phyloP scores from a whole-genome alignment of 129 eudicot species.

The Logfia minima region DNA sequence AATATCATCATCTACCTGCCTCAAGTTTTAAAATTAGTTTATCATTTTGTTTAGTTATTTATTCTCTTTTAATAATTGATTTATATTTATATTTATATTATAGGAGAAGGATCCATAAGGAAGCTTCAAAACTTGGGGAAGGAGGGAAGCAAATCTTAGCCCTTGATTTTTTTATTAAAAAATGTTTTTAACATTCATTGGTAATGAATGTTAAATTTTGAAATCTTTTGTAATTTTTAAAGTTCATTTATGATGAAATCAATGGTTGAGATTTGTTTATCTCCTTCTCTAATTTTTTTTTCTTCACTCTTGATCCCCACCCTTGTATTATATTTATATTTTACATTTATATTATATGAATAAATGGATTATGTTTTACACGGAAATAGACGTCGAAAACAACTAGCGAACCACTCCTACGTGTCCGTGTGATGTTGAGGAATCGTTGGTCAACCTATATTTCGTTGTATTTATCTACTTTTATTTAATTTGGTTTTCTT shows the following conservation, averaged over 20 bases:
- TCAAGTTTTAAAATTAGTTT: neutral
- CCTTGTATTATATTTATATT: neutral
- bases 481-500: neutral
- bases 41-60: neutral
- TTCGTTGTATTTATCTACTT: neutral
- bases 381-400: constrained; percentile 8
- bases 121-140: too few species aligned
- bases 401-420: constrained; percentile 20
- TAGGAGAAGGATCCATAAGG: too few species aligned
- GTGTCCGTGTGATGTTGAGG: neutral
- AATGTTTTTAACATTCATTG: too few species aligned
- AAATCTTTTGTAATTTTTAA: too few species aligned
- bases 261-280: too few species aligned
- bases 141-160: too few species aligned
- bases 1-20: constrained; percentile 26
- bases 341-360: neutral
- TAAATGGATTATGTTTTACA: neutral
- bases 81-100: neutral
- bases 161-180: too few species aligned
- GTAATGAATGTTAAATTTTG: too few species aligned
- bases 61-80: constrained; percentile 2
- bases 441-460: neutral
- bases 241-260: too few species aligned
- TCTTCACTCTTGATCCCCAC: too few species aligned
- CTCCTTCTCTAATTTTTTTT: too few species aligned